These are phyloP conservation scores for Metschnikowia koreensis DNA, from an alignment of 805 yeast species.

Conservation along the genomic window DNA sequence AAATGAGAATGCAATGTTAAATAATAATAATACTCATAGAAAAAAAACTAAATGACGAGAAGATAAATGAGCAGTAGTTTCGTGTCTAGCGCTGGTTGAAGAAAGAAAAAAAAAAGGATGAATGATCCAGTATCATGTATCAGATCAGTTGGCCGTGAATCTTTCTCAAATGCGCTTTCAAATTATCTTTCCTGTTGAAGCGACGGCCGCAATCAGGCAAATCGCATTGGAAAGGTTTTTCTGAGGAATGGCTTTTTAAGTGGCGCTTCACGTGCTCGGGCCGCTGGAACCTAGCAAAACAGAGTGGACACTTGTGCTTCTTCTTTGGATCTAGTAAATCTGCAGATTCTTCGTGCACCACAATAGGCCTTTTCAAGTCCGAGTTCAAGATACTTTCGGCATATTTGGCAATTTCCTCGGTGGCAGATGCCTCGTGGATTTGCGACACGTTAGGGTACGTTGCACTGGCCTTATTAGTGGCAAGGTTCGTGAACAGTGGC, in stretches of 20 bases:
- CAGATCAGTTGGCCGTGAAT: slow-evolving; percentile 38
- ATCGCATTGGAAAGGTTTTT: slow-evolving; percentile 56
- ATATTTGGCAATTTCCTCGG: slow-evolving; percentile 21
- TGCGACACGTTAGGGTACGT: slow-evolving; percentile 16
- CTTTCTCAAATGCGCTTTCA: slow-evolving; percentile 61
- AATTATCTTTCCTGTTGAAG: slow-evolving; percentile 58
- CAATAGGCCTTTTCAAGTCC: slow-evolving; percentile 23
- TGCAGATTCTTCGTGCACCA: slow-evolving; percentile 28
- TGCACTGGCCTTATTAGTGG: not conserved
- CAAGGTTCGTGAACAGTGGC: slow-evolving; percentile 4
- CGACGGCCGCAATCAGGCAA: slow-evolving; percentile 52
- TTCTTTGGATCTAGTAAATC: slow-evolving; percentile 48
- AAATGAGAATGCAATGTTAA: not conserved
- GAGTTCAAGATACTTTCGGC: slow-evolving; percentile 21
- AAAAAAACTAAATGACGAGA: no score
- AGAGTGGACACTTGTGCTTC: slow-evolving; percentile 61
- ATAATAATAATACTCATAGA: no score
- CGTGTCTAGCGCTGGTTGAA: not conserved
- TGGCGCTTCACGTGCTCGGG: slow-evolving; percentile 73
- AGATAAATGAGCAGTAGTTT: not conserved
- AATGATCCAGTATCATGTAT: no score
- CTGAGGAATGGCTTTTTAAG: slow-evolving; percentile 56
- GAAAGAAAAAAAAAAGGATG: no score
- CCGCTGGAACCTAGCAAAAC: slow-evolving; percentile 61
- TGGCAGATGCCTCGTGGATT: slow-evolving; percentile 20